Base-by-base conservation (phyloP, 1,284 basidiomycete genomes). In the Ceratobasidium papillatum region DNA sequence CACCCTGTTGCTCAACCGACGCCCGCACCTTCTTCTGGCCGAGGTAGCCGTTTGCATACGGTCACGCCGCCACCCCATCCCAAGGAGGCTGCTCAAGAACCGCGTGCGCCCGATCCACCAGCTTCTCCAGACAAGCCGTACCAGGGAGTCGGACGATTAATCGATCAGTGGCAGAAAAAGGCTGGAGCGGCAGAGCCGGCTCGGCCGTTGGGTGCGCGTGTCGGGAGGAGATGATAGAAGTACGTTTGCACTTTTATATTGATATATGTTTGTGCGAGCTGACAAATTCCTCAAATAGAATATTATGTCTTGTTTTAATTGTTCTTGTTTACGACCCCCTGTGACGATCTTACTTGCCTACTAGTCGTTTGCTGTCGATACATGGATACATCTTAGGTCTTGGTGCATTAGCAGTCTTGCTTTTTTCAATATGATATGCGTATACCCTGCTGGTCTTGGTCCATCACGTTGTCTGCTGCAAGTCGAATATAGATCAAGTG, bases 91-190 rank as follows among this genome's bases (percentile, higher is more conserved):
- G 27, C 5, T 4, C 61, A 45, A 32, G 71, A 66, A 36, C 65
- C 64, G n/a, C 76, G 76, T 2, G 73, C 78, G 1, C 76, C 79
- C 8, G 51, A 49, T 14, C 75, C 77, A 8, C 72, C 76, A 30
- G 64, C 68, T n/a, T 91, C 91, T 27, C 90, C 91, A 8, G 92
- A 94, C 79, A 86, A 86, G 73, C 90, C 91, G 49, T 94, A 90
- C 80, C 89, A 89, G 79, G 92, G 93, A 58, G 93, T 94, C 58
- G 90, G 91, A 45, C 91, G 86, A 81, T 85, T 94, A 52, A 94
- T 94, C 77, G 90, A 93, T 79, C 88, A 93, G 79, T 94, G 92
- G 93, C 91, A 94, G 81, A 87, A 87, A 76, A 93, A 91, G 82
- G 88, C 90, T 43, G 88, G 86, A n/a, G 90, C 90, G 78, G 82